Conservation (phyloP, 2,329 filamentous ascomycete genomes). For the Orbilia ellipsospora region DNA sequence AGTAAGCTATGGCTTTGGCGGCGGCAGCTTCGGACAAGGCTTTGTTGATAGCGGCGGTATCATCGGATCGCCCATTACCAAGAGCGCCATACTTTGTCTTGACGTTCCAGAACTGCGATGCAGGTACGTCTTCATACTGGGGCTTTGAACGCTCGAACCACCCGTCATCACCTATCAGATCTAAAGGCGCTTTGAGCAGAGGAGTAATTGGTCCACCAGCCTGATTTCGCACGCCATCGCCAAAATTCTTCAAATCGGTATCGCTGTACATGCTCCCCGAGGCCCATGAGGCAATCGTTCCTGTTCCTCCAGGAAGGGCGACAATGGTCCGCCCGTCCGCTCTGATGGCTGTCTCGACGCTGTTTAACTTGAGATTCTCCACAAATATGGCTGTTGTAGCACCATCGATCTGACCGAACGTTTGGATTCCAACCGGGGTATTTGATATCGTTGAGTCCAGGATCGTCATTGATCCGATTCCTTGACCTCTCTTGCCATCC, state of each 20-base stretch:
- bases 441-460: constrained; percentile 63
- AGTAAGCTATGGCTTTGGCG: constrained; percentile 71
- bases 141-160: constrained; percentile 88
- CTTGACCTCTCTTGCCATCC: constrained; percentile 63
- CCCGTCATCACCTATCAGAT: constrained; percentile 68
- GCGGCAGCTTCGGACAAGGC: constrained; percentile 71
- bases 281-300: constrained; percentile 71
- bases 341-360: constrained; percentile 66
- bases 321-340: constrained; percentile 64
- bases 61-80: constrained; percentile 88
- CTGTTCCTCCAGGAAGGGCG: constrained; percentile 76
- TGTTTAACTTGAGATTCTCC: constrained; percentile 67
- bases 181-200: constrained; percentile 62
- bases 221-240: constrained; percentile 66
- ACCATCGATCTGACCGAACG: constrained; percentile 7
- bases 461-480: constrained; percentile 69
- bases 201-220: constrained; percentile 61
- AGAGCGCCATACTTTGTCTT: constrained; percentile 79
- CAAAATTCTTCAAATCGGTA: constrained; percentile 63
- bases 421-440: constrained; percentile 6
- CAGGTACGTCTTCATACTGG: constrained; percentile 78
- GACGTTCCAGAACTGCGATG: constrained; percentile 80
- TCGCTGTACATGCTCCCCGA: constrained; percentile 80
- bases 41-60: constrained; percentile 86
- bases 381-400: constrained; percentile 71